These are phyloP conservation scores for Diplodia seriata DNA, from an alignment of 2,329 filamentous ascomycete species.

Conservation along the genomic window DNA sequence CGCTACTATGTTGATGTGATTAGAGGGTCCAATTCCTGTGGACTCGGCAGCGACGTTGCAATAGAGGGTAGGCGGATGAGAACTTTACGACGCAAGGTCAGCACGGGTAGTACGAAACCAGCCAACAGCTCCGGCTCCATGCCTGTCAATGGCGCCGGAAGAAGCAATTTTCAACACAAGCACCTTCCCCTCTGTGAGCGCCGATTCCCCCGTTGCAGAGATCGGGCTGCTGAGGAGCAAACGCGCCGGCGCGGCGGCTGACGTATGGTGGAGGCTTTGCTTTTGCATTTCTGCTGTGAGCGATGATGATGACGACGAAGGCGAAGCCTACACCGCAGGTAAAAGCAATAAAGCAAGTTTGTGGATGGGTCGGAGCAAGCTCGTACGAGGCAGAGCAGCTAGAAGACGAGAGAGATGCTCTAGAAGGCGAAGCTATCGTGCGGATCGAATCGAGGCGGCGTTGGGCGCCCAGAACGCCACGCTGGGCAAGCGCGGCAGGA, in stretches of 20 bases:
- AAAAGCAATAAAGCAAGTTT: constrained; percentile 17
- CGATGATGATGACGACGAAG: constrained; percentile 28
- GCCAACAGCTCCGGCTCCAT: background rate
- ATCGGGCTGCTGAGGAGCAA: constrained; percentile 1
- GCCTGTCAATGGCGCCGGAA: constrained; percentile 9
- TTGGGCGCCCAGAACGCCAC: constrained; percentile 14
- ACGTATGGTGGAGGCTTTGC: constrained; percentile 27
- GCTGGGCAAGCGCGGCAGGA: constrained; percentile 2
- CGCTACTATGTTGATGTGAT: background rate
- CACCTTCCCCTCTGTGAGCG: background rate
- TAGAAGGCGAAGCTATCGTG: constrained; percentile 12
- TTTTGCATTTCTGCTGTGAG: background rate
- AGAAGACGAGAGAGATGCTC: constrained; percentile 14
- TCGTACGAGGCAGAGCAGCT: constrained; percentile 28
- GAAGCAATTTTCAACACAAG: background rate
- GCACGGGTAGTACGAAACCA: constrained; percentile 14
- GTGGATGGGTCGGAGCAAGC: constrained; percentile 19
- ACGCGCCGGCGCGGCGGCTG: background rate
- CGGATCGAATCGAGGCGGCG: constrained; percentile 13
- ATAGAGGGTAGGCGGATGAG: background rate
- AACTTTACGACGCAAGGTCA: constrained; percentile 9
- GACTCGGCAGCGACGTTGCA: background rate
- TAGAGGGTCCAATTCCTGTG: background rate
- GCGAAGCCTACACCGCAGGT: constrained; percentile 8
- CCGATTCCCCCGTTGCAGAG: background rate